Percentiles rank a stretch among this genome's conserved stretches.
Evolutionary conservation across 306 rosid genomes (phyloP).

Genomic region (Leucaena leucocephala): DNA sequence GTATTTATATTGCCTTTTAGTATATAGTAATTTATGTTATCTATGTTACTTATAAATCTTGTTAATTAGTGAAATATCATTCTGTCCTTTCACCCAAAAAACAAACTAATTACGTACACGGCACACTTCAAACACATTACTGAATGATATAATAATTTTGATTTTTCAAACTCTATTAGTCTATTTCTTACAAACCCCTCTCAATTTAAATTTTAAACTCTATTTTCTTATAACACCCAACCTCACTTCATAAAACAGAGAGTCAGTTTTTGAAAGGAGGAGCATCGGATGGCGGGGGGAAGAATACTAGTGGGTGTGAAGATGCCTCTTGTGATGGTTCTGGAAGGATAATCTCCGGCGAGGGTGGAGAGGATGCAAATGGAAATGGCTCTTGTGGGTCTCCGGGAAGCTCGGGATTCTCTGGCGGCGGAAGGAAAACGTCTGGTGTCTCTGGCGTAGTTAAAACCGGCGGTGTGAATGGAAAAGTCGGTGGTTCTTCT

Average conservation of each 20-base stretch:
- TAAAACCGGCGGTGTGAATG: slow-evolving; percentile 19
- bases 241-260: neutral
- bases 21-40: too few relatives aligned
- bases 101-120: too few relatives aligned
- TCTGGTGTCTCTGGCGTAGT: slow-evolving; percentile 34
- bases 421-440: slow-evolving; percentile 20
- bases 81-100: too few relatives aligned
- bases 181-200: too few relatives aligned
- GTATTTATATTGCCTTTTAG: too few relatives aligned
- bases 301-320: slow-evolving; percentile 21
- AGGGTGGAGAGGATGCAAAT: neutral
- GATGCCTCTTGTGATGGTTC: slow-evolving; percentile 42
- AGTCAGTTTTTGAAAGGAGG: neutral
- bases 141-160: too few relatives aligned
- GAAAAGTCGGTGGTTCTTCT: slow-evolving; percentile 23
- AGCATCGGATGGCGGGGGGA: slow-evolving; percentile 32
- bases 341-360: slow-evolving; percentile 31
- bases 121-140: too few relatives aligned
- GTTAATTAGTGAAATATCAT: too few relatives aligned
- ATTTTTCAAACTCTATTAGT: too few relatives aligned
- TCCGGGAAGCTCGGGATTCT: slow-evolving; percentile 43
- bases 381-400: slow-evolving; percentile 16
- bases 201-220: too few relatives aligned
- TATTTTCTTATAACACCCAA: too few relatives aligned
- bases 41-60: too few relatives aligned